Percentiles rank a stretch among this genome's conserved stretches.
Conservation (phyloP, 2,329 filamentous ascomycete species). For the Phoma herbarum region DNA sequence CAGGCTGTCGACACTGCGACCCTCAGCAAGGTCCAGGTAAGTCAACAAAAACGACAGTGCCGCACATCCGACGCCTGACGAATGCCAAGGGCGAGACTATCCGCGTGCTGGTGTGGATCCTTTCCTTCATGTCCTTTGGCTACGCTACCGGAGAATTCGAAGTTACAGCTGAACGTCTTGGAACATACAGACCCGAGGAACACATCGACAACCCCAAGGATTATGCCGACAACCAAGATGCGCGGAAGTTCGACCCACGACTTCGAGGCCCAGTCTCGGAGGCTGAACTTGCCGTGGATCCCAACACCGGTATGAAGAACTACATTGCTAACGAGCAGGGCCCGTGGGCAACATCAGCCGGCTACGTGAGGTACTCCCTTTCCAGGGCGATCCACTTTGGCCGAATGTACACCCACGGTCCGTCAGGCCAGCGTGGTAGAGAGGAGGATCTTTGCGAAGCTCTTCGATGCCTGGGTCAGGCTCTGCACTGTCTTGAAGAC, state of each 20-base stretch:
- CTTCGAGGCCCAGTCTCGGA: constrained; percentile 77
- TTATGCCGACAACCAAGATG: constrained; percentile 75
- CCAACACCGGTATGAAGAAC: constrained; percentile 86
- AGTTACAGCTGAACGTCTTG: constrained; percentile 62
- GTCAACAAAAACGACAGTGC: constrained; percentile 18
- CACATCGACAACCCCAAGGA: constrained; percentile 56
- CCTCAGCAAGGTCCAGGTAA: constrained; percentile 59
- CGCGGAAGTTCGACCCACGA: constrained; percentile 80
- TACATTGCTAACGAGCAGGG: constrained; percentile 94
- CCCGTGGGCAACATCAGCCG: constrained; percentile 87
- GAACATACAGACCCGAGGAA: constrained; percentile 60
- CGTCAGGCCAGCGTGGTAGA: constrained; percentile 50
- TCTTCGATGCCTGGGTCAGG: constrained; percentile 61
- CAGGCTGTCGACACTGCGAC: constrained; percentile 65
- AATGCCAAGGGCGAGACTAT: constrained; percentile 58
- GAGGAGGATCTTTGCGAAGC: constrained; percentile 60
- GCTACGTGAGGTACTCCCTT: constrained; percentile 70
- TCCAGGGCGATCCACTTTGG: constrained; percentile 60
- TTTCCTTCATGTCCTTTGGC: constrained; percentile 65
- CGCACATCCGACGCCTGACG: constrained; percentile 33
- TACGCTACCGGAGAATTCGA: constrained; percentile 66
- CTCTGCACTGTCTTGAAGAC: constrained; percentile 63
- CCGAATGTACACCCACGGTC: constrained; percentile 56
- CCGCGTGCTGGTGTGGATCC: constrained; percentile 63
- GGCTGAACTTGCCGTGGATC: constrained; percentile 57